A percentile compares a stretch with the other conserved stretches of the same genome.
phyloP scores from a whole-genome alignment of 768 basidiomycete genomes.

The Russula foetens region DNA sequence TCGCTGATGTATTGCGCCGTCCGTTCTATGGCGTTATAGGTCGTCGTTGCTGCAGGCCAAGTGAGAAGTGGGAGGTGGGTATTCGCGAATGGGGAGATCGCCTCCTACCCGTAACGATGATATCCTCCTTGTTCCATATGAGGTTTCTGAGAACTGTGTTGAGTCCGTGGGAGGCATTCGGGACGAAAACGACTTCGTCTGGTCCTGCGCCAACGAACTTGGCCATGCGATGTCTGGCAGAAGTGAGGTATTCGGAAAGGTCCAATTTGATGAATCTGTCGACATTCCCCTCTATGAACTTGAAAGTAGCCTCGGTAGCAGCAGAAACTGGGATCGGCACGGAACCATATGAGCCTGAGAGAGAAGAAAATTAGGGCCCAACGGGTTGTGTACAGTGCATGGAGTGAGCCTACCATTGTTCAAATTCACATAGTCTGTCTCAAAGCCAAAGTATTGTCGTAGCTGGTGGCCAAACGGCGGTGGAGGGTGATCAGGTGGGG shows the following conservation, averaged over 20 bases:
- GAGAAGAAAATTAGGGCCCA: neutral
- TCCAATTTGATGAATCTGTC: constrained; percentile 45
- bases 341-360: constrained; percentile 51
- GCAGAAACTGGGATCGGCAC: constrained; percentile 44
- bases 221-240: constrained; percentile 40
- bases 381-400: neutral
- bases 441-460: constrained; percentile 47
- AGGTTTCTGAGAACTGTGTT: constrained; percentile 63
- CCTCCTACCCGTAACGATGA: constrained; percentile 52
- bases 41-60: constrained; percentile 39
- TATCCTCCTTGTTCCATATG: constrained; percentile 57
- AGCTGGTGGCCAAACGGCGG: constrained; percentile 50
- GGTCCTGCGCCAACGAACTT: constrained; percentile 40
- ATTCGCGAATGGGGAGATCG: neutral
- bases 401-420: constrained; percentile 44
- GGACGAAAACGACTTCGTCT: constrained; percentile 51
- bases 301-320: constrained; percentile 35
- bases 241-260: constrained; percentile 29
- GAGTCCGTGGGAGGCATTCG: constrained; percentile 57
- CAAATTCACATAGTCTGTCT: constrained; percentile 52
- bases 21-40: constrained; percentile 47
- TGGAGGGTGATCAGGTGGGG: constrained; percentile 18
- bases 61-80: neutral
- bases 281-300: constrained; percentile 43
- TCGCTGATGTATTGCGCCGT: constrained; percentile 50